A percentile compares a stretch with the other conserved stretches of the same genome.
Conservation (phyloP, 805 yeast genomes). For the Lachancea kluyveri region DNA sequence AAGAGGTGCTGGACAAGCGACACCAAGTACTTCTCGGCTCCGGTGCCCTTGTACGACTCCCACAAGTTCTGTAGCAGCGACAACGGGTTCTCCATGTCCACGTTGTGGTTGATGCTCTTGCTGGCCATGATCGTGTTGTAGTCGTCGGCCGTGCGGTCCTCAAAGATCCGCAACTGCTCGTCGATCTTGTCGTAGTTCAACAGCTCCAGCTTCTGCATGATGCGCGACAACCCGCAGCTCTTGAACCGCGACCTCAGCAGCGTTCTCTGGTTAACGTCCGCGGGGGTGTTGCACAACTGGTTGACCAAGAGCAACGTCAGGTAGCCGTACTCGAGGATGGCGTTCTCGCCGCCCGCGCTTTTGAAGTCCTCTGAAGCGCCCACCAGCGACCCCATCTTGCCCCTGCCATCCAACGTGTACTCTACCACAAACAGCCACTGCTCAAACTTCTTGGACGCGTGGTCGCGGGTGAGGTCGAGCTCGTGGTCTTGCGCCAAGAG, state of each 20-base stretch:
- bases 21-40: conserved; percentile 42
- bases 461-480: conserved; percentile 1
- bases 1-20: conserved; percentile 40
- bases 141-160: conserved; percentile 36
- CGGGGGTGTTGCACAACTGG: conserved; percentile 25
- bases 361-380: conserved; percentile 86
- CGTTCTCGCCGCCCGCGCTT: conserved; percentile 36
- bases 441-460: conserved; percentile 46
- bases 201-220: conserved; percentile 40
- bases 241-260: conserved; percentile 28
- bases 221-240: conserved; percentile 26
- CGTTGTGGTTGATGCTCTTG: conserved; percentile 25
- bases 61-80: conserved; percentile 52
- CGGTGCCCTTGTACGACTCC: conserved; percentile 47
- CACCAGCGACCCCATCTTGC: conserved; percentile 83
- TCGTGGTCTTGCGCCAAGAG: not conserved
- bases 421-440: conserved; percentile 67
- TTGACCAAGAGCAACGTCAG: conserved; percentile 29
- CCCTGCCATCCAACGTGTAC: conserved; percentile 74
- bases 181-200: conserved; percentile 58
- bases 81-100: conserved; percentile 54
- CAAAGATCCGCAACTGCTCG: conserved; percentile 62
- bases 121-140: conserved; percentile 24
- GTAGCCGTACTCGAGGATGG: conserved; percentile 29
- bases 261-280: conserved; percentile 27